phyloP scores from a whole-genome alignment of 495 filamentous ascomycete genomes.

The Aspergillus mulundensis region DNA sequence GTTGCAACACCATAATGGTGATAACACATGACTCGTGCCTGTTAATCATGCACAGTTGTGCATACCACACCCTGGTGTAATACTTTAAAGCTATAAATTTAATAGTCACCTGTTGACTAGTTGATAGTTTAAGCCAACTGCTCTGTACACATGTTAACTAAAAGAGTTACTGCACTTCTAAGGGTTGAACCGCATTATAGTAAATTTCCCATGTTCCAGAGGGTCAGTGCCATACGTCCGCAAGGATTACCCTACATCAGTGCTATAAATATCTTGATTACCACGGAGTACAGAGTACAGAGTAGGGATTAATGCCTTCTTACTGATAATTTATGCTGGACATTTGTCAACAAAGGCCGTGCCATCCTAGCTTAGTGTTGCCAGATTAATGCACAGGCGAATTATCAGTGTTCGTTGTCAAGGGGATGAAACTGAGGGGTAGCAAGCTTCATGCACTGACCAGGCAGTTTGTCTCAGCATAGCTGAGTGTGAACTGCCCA shows the following conservation, averaged over 20 bases:
- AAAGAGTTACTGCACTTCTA: neutral
- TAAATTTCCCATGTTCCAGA: neutral
- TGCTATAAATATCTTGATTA: neutral
- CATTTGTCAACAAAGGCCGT: slow-evolving; percentile 9
- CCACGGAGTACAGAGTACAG: slow-evolving; percentile 2
- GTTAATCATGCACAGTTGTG: too few species aligned
- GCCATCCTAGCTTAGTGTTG: slow-evolving; percentile 4
- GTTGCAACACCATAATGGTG: too few species aligned
- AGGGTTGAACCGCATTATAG: neutral
- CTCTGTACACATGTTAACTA: neutral
- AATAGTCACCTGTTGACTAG: neutral
- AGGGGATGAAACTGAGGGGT: slow-evolving; percentile 2
- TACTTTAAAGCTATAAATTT: too few species aligned
- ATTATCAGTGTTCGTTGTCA: slow-evolving; percentile 6
- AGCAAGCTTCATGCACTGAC: neutral
- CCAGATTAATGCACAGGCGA: neutral
- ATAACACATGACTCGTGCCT: too few species aligned
- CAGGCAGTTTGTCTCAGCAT: neutral
- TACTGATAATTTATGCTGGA: slow-evolving; percentile 9
- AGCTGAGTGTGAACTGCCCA: neutral
- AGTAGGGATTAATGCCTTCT: neutral
- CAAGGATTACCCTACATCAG: slow-evolving; percentile 10
- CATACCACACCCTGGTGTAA: too few species aligned
- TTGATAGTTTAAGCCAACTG: too few species aligned
- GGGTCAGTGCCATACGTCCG: neutral